A percentile compares a stretch with the other conserved stretches of the same genome.
These are phyloP conservation scores for Daldinia grandis DNA, from an alignment of 495 filamentous ascomycete species.

Conservation along the genomic window DNA sequence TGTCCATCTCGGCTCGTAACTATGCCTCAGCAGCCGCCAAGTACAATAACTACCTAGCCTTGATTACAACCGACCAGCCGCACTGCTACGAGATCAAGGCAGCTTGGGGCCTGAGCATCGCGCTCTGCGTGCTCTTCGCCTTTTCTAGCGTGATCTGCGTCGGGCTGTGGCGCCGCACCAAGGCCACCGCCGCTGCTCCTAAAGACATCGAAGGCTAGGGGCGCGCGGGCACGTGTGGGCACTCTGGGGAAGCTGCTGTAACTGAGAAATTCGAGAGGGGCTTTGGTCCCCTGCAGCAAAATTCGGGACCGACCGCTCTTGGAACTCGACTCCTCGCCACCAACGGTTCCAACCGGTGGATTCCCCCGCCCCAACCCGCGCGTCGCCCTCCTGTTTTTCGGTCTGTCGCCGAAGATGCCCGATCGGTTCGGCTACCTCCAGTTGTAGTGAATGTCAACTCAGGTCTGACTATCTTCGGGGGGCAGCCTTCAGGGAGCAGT, in stretches of 20 bases:
- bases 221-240: conserved; percentile 52
- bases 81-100: conserved; percentile 89
- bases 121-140: conserved; percentile 79
- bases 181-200: conserved; percentile 9
- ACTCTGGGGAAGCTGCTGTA: conserved; percentile 10
- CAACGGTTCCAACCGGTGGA: conserved; percentile 25
- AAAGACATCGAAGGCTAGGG: conserved; percentile 57
- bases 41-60: conserved; percentile 43
- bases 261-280: conserved; percentile 4
- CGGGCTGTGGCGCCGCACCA: conserved; percentile 62
- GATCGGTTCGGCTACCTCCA: conserved; percentile 32
- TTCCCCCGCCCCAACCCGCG: conserved; percentile 36
- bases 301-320: conserved; percentile 39
- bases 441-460: conserved; percentile 21
- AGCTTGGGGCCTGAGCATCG: conserved; percentile 88
- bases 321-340: conserved; percentile 40
- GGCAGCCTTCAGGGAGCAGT: conserved; percentile 3
- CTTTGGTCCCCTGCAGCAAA: conserved; percentile 29
- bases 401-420: conserved; percentile 24
- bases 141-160: conserved; percentile 67
- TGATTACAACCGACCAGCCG: conserved; percentile 59
- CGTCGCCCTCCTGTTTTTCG: conserved; percentile 36
- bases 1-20: conserved; percentile 35
- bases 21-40: conserved; percentile 36
- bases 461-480: conserved; percentile 21